Evolutionary conservation across 2,329 filamentous ascomycete genomes (phyloP).

Genomic region (Phyllachora maydis): DNA sequence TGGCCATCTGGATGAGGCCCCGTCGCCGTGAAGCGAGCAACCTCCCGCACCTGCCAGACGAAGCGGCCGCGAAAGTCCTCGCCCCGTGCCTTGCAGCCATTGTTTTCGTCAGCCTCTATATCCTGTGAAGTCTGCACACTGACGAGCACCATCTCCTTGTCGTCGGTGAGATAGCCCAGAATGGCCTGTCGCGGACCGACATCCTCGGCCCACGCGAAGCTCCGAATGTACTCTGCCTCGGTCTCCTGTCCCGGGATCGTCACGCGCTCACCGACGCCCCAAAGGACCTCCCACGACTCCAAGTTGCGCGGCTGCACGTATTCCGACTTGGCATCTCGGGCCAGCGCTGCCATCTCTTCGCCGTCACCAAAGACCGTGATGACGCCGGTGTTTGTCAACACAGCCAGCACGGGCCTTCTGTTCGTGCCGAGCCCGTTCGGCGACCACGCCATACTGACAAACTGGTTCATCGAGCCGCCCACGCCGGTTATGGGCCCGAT

Average conservation of each 20-base stretch:
- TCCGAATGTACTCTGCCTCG: constrained; percentile 22
- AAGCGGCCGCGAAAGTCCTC: constrained; percentile 5
- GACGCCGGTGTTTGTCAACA: constrained; percentile 26
- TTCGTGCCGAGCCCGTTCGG: constrained; percentile 34
- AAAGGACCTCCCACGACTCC: constrained; percentile 27
- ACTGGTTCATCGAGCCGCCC: constrained; percentile 31
- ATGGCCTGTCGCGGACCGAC: constrained; percentile 18
- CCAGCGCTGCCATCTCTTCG: constrained; percentile 6
- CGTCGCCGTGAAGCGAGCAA: constrained; percentile 22
- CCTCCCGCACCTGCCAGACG: constrained; percentile 28
- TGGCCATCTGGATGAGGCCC: constrained; percentile 19
- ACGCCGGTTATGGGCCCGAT: constrained; percentile 21
- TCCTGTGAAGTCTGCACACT: constrained; percentile 19
- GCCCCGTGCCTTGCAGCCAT: constrained; percentile 4
- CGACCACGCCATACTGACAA: constrained; percentile 34
- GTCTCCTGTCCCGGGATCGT: constrained; percentile 21
- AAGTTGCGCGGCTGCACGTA: constrained; percentile 11
- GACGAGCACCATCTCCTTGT: constrained; percentile 26
- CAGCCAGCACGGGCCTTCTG: constrained; percentile 26
- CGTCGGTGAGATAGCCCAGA: constrained; percentile 29
- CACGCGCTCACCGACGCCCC: constrained; percentile 31
- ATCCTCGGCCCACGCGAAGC: constrained; percentile 31
- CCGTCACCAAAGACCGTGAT: constrained; percentile 30
- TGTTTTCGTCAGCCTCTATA: constrained; percentile 9
- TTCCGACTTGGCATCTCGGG: constrained; percentile 5